Evolutionary conservation across 2,329 filamentous ascomycete species (phyloP).

Genomic region (Aspergillus terreus): DNA sequence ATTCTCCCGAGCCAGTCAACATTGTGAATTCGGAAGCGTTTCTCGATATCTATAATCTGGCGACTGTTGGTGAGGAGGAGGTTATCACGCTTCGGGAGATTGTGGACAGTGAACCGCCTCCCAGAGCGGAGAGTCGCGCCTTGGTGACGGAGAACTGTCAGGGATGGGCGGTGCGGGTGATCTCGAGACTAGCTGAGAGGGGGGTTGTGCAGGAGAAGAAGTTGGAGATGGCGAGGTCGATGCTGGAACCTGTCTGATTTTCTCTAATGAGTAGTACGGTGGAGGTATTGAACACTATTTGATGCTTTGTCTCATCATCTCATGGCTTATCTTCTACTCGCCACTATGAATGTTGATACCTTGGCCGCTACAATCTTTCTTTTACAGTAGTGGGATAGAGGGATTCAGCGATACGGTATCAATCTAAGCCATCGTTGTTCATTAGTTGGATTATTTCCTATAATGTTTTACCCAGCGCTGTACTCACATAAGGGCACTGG

Average conservation of each 20-base stretch:
- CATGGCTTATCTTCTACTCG: no score
- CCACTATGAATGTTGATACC: no score
- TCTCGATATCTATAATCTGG: conserved; percentile 16
- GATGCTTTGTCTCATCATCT: no score
- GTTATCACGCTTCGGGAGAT: conserved; percentile 12
- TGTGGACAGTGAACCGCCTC: conserved; percentile 18
- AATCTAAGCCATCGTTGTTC: no score
- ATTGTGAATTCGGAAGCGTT: conserved; percentile 7
- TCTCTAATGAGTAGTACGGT: no score
- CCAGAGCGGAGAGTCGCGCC: conserved; percentile 14
- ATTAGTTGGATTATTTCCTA: no score
- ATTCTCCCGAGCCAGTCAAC: conserved; percentile 9
- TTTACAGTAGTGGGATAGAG: no score
- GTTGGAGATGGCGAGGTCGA: conserved; percentile 16
- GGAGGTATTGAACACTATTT: no score
- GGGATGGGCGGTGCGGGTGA: conserved; percentile 21
- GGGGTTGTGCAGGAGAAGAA: conserved; percentile 19
- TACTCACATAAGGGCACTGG: no score
- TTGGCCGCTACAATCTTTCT: no score
- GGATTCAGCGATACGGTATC: no score
- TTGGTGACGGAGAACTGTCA: conserved; percentile 23
- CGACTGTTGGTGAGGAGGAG: conserved; percentile 13
- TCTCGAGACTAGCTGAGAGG: conserved; percentile 16
- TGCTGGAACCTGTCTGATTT: conserved; percentile 15
- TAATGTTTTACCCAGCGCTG: no score